Base-by-base conservation (phyloP, 805 yeast species). In the Teunomyces pallodes region DNA sequence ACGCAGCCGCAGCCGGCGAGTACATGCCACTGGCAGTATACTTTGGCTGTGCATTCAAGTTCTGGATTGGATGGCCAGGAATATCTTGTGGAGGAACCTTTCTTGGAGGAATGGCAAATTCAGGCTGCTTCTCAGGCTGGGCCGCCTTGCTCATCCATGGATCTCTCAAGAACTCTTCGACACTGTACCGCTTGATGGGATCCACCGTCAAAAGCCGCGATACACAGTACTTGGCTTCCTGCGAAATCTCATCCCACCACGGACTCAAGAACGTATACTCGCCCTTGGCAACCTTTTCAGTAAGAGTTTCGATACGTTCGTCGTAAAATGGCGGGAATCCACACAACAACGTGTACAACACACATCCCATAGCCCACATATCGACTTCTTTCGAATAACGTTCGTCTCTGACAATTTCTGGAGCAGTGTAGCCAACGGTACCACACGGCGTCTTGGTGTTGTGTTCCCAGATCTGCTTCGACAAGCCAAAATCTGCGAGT, bases 301-400 rank as follows among this genome's bases (percentile, higher is more conserved):
- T 87, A 50, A 87, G 74, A 1, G 78, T 75, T 50, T 86, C 91
- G 51, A 85, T 84, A 50, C 83, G 72, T 60, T 87, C 94, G 61
- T 89, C 95, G 66, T 90, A 94, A 62, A 94, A 94, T 4, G 99
- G 99, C 1, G 99, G 99, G 69, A 94, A 94, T 3, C 99, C 99
- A 71, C 98, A 94, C 31, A 94, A 72, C 38, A 94, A 73, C 0
- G 98, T 94, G 63, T 94, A 94, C 47, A 94, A 70, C 0, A 94
- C 97, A 70, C 99, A 94, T 0, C 99, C 99, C 46, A 94, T 74
- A 4, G 97, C 97, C 99, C 99, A 94, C 94, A 94, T 89, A 65
- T 94, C 99, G 32, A 94, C 99, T 54, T 90, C 86, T 71, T 88
- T 90, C 1, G 96, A 87, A 63, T 94, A 94, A 42, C 84, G 78